phyloP scores from a whole-genome alignment of 2,329 filamentous ascomycete species.

The Colletotrichum tropicicola region DNA sequence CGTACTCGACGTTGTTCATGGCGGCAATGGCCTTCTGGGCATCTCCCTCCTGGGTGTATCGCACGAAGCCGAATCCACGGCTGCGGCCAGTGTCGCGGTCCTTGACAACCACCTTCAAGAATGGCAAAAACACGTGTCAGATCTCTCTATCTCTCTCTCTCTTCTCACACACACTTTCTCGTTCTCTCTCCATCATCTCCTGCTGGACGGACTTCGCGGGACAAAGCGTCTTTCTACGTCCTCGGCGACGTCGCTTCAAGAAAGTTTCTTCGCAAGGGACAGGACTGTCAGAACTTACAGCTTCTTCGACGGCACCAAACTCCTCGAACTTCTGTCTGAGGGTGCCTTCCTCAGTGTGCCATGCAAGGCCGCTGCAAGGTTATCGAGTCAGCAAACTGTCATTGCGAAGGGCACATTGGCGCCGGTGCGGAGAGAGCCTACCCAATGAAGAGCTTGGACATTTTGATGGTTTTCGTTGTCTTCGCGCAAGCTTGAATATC shows the following conservation, averaged over 20 bases:
- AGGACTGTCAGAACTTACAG: constrained; percentile 70
- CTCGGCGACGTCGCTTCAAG: constrained; percentile 3
- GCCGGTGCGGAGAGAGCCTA: constrained; percentile 56
- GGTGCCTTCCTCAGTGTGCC: constrained; percentile 93
- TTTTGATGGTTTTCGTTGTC: constrained; percentile 49
- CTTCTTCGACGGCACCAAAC: constrained; percentile 92
- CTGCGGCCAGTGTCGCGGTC: constrained; percentile 96
- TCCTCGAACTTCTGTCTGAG: constrained; percentile 92
- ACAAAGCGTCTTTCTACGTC: constrained; percentile 13
- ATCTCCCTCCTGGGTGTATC: constrained; percentile 80
- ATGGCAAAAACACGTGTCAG: constrained; percentile 30
- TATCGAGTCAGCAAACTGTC: constrained; percentile 20
- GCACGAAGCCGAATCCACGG: constrained; percentile 97
- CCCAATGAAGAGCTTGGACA: constrained; percentile 97
- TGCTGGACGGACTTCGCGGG: not conserved
- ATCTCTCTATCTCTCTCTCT: constrained; percentile 24
- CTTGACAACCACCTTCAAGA: constrained; percentile 87
- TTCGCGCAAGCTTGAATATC: constrained; percentile 2
- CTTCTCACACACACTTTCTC: not conserved
- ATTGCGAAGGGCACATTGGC: not conserved
- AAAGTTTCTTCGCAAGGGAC: constrained; percentile 19
- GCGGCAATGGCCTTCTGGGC: constrained; percentile 78
- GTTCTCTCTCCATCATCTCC: not conserved
- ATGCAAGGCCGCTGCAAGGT: constrained; percentile 91
- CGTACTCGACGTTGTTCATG: constrained; percentile 94